Percentiles rank a stretch among this genome's conserved stretches.
These are phyloP conservation scores for Trichophyton rubrum DNA, from an alignment of 2,329 filamentous ascomycete genomes.

Conservation along the genomic window DNA sequence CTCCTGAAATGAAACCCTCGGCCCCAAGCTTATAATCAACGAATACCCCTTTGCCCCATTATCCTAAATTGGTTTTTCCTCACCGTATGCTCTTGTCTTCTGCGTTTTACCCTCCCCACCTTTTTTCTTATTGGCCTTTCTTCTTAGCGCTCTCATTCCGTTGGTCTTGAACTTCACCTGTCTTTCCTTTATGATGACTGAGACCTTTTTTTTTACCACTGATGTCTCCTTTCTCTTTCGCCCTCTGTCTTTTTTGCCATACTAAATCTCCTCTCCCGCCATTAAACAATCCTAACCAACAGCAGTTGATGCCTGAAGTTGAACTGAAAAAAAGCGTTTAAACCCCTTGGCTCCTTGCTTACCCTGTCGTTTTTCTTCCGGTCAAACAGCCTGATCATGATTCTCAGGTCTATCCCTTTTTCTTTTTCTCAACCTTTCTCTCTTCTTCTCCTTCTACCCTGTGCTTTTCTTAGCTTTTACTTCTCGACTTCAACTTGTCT, in stretches of 20 bases:
- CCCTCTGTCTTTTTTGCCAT: not conserved
- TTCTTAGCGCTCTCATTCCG: slow-evolving; percentile 3
- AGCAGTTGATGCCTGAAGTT: not conserved
- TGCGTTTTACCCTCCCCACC: not conserved
- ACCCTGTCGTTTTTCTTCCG: slow-evolving; percentile 15
- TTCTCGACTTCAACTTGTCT: slow-evolving; percentile 8
- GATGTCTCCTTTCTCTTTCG: not conserved
- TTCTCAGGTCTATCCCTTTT: not conserved
- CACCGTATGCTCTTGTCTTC: not conserved
- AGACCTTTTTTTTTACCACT: not conserved
- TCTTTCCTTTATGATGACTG: slow-evolving; percentile 1
- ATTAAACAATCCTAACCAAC: not conserved
- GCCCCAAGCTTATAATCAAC: slow-evolving; percentile 24
- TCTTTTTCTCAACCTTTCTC: not conserved
- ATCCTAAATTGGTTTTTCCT: slow-evolving; percentile 3
- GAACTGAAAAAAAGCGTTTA: slow-evolving; percentile 1
- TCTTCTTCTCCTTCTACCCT: too few relatives aligned
- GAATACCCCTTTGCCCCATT: slow-evolving; percentile 26
- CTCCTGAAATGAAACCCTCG: slow-evolving; percentile 32
- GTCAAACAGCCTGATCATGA: slow-evolving; percentile 3
- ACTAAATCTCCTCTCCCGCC: not conserved
- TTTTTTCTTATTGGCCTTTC: slow-evolving; percentile 7
- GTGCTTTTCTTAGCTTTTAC: not conserved
- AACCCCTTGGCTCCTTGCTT: slow-evolving; percentile 6
- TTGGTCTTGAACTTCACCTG: not conserved